Evolutionary conservation across 75 land plant genomes (phyloP).

Genomic region (Picea sitchensis): DNA sequence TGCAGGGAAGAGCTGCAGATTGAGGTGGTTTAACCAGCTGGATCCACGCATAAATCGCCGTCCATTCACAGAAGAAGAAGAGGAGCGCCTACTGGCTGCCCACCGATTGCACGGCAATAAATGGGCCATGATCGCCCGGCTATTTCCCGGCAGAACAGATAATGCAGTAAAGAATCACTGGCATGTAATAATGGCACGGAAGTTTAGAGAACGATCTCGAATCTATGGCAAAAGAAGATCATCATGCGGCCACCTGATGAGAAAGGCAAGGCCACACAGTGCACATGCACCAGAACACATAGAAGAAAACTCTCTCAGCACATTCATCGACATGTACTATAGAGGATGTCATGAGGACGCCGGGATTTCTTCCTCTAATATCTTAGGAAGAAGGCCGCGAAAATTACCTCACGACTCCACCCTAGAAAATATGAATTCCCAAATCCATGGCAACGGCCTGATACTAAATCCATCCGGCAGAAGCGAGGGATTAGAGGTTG

Average conservation of each 20-base stretch:
- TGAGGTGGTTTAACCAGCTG: slow-evolving; percentile 67
- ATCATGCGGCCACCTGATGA: neutral
- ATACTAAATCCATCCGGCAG: neutral
- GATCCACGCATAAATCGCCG: slow-evolving; percentile 61
- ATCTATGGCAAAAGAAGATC: slow-evolving; percentile 20
- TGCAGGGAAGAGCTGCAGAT: slow-evolving; percentile 66
- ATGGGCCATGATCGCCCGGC: slow-evolving; percentile 58
- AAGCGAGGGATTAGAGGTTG: neutral
- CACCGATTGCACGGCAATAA: slow-evolving; percentile 44
- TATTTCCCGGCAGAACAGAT: slow-evolving; percentile 60
- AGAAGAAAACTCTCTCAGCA: neutral
- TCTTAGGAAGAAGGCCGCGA: no score
- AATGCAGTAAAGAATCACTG: slow-evolving; percentile 73
- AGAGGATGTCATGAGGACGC: neutral
- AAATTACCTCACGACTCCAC: neutral
- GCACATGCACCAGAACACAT: neutral
- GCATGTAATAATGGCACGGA: slow-evolving; percentile 67
- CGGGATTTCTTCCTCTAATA: neutral
- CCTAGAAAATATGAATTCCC: no score
- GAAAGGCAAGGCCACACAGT: neutral
- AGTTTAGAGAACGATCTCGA: slow-evolving; percentile 35
- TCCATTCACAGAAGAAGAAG: slow-evolving; percentile 67
- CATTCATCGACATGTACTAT: neutral
- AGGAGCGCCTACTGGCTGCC: slow-evolving; percentile 47
- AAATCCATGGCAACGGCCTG: neutral